Base-by-base conservation (phyloP, 2,329 filamentous ascomycete genomes). In the Diaporthe aspalathi region DNA sequence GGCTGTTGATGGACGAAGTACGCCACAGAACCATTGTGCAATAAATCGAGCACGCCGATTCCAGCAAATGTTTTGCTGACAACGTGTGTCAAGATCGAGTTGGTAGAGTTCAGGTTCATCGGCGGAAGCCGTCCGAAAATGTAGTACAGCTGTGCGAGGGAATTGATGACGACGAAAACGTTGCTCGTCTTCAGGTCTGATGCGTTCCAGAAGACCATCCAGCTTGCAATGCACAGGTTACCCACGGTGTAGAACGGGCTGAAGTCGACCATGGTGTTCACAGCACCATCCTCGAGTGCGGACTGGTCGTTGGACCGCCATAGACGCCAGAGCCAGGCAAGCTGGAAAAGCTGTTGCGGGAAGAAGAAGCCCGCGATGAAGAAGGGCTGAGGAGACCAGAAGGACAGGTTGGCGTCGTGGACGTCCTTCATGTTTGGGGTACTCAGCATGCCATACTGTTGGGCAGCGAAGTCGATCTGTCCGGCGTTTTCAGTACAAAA, bases 121-220 rank as follows among this genome's bases (percentile, higher is more conserved):
- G 81, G 80, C 11, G 79, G 79, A 11, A 88, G 83, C 43, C 84
- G 80, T 0, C 80, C 83, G 52, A 84, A 83, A 22, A 89, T 81
- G 77, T 88, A 90, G 75, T 81, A 85, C 3, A 90, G 80, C 76
- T 90, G 88, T 1, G 84, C 79, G 40, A 87, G 73, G 20, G 86
- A 87, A 76, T 90, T 90, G 77, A 88, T 79, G 24, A 85, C 77
- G 52, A 90, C 88, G 74, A 90, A 90, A 40, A 87, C 74, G 74
- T 90, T 88, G 32, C 85, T 81, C 0, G 83, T 83, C 68, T 84
- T 83, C 6, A 90, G 82, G 27, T 84, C 76, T 3, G 83, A 82
- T 1, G 81, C 74, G 74, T 90, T 90, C 88, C 88, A 90, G 80
- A 89, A 89, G 74, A 90, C 83, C 87, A 90, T 89, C 88, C 88